These are phyloP conservation scores for Chlorencoelia australis DNA, from an alignment of 2,329 filamentous ascomycete genomes.

Conservation along the genomic window DNA sequence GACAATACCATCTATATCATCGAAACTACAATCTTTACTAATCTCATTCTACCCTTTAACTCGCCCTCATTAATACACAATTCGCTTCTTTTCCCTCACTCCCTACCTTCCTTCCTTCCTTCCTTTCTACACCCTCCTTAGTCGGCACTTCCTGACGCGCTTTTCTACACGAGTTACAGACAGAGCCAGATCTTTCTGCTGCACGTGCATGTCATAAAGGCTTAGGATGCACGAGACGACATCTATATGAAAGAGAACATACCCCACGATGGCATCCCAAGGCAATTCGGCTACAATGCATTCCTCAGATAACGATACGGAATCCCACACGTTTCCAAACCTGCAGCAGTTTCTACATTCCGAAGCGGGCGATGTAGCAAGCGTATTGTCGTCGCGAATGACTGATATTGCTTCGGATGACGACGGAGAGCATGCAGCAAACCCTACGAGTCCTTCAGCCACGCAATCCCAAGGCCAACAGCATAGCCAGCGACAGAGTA, in stretches of 20 bases:
- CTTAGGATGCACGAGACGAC: neutral
- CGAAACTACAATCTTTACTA: no score
- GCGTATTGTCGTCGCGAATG: conserved; percentile 44
- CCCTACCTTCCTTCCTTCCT: no score
- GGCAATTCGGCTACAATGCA: conserved; percentile 11
- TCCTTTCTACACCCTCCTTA: no score
- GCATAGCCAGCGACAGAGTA: conserved; percentile 23
- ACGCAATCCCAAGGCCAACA: conserved; percentile 27
- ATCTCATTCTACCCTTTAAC: no score
- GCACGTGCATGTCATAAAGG: no score
- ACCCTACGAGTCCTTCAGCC: conserved; percentile 26
- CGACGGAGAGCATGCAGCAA: conserved; percentile 32
- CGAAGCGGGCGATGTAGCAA: conserved; percentile 32
- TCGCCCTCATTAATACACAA: no score
- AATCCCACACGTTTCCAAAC: conserved; percentile 13
- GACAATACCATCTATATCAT: no score
- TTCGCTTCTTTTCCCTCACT: no score
- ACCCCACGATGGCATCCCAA: conserved; percentile 17
- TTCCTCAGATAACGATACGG: conserved; percentile 13
- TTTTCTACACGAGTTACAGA: no score
- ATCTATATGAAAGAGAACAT: neutral
- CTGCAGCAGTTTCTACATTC: conserved; percentile 12
- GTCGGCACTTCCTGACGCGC: no score
- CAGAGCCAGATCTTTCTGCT: no score
- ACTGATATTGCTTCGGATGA: conserved; percentile 45